Conservation (phyloP, 179 eudicot species). For the Monotropa hypopitys region DNA sequence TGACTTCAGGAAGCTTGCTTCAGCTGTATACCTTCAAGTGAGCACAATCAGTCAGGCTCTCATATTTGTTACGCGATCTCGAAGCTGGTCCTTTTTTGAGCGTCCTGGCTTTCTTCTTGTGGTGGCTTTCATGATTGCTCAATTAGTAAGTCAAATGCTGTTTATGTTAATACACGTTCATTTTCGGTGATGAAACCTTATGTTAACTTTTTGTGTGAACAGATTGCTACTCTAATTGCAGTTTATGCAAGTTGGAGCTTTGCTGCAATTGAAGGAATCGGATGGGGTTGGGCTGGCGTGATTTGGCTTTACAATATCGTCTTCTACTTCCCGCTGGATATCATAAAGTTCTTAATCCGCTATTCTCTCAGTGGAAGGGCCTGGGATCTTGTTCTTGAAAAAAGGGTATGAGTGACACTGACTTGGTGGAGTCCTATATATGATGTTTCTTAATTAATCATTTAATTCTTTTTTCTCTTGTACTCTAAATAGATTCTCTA, state of each 20-base stretch:
- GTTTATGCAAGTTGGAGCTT: constrained; percentile 86
- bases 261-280: constrained; percentile 82
- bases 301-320: constrained; percentile 76
- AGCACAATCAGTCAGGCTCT: constrained; percentile 66
- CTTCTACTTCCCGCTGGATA: constrained; percentile 71
- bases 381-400: constrained; percentile 85
- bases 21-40: constrained; percentile 65
- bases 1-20: constrained; percentile 42
- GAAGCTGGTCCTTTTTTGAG: constrained; percentile 55
- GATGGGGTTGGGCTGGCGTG: constrained; percentile 98
- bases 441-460: not conserved
- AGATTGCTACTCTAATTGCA: constrained; percentile 80
- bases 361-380: constrained; percentile 80
- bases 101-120: constrained; percentile 48
- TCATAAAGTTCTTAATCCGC: constrained; percentile 59
- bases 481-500: not conserved
- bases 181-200: not conserved
- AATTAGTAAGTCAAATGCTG: constrained; percentile 32
- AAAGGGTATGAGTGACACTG: constrained; percentile 44
- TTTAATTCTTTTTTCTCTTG: constrained; percentile 18
- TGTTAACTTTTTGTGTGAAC: constrained; percentile 7
- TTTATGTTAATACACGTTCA: not conserved
- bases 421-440: not conserved
- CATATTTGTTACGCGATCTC: constrained; percentile 56
- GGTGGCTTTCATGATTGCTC: constrained; percentile 48